These are phyloP conservation scores for Allomyces arbusculus DNA, from an alignment of 192 early-diverging fungal genomes.

Conservation along the genomic window DNA sequence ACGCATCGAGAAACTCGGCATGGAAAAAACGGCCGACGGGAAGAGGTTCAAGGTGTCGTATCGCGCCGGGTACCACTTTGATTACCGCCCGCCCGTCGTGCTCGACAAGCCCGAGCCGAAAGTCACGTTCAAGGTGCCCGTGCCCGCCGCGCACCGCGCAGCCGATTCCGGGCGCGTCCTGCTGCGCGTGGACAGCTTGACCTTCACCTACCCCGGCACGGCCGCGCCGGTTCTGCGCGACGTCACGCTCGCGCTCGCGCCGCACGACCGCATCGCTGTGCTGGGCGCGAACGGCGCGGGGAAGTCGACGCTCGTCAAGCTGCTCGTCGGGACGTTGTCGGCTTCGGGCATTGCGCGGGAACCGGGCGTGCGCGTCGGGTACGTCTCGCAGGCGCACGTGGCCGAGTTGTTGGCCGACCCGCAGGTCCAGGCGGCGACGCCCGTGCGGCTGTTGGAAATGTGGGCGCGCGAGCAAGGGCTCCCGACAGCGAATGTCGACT, in stretches of 20 bases:
- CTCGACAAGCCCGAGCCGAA: slow-evolving; percentile 33
- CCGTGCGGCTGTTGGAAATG: slow-evolving; percentile 6
- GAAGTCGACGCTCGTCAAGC: slow-evolving; percentile 56
- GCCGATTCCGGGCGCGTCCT: slow-evolving; percentile 24
- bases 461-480: not conserved
- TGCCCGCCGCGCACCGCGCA: slow-evolving; percentile 43
- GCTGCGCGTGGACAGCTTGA: slow-evolving; percentile 37
- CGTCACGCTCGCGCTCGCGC: slow-evolving; percentile 48
- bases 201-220: slow-evolving; percentile 15
- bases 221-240: slow-evolving; percentile 27
- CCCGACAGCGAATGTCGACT: not conserved
- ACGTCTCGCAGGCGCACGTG: slow-evolving; percentile 68
- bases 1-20: slow-evolving; percentile 17
- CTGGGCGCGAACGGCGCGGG: slow-evolving; percentile 70
- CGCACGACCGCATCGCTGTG: slow-evolving; percentile 44
- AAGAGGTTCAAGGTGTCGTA: slow-evolving; percentile 46
- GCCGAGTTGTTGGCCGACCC: slow-evolving; percentile 34
- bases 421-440: slow-evolving; percentile 32
- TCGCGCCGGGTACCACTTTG: slow-evolving; percentile 27
- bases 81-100: slow-evolving; percentile 26
- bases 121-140: slow-evolving; percentile 40
- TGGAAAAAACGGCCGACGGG: slow-evolving; percentile 43
- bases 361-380: slow-evolving; percentile 45
- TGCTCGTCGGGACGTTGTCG: slow-evolving; percentile 38
- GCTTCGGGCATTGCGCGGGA: slow-evolving; percentile 38